A percentile compares a stretch with the other conserved stretches of the same genome.
Evolutionary conservation across 2,329 filamentous ascomycete species (phyloP).

Genomic region (Dothideomycetes sp.): DNA sequence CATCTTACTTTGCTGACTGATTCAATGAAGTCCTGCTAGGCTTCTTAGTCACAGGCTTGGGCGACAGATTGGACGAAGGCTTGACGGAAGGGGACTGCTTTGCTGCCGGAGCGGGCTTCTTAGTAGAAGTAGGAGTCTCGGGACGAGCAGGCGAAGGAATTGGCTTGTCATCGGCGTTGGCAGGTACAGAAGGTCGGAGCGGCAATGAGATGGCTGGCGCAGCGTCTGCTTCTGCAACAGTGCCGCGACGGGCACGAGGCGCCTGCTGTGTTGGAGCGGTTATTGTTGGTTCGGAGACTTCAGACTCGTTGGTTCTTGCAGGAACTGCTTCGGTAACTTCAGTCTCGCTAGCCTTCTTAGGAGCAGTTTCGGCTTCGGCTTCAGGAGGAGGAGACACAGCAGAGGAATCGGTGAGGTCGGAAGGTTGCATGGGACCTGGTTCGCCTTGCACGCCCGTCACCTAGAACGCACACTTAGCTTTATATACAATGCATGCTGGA

Average conservation of each 20-base stretch:
- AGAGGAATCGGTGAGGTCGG: constrained; percentile 17
- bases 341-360: too few species aligned
- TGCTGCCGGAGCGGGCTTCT: constrained; percentile 19
- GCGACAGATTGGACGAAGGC: constrained; percentile 11
- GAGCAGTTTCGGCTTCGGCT: neutral
- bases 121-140: constrained; percentile 15
- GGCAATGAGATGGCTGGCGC: constrained; percentile 1
- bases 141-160: constrained; percentile 1
- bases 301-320: neutral
- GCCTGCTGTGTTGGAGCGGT: constrained; percentile 9
- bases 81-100: constrained; percentile 13
- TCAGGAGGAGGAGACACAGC: constrained; percentile 8
- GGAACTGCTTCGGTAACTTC: too few species aligned
- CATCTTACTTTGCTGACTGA: constrained; percentile 26
- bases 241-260: constrained; percentile 13
- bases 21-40: constrained; percentile 26
- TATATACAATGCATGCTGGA: neutral
- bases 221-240: constrained; percentile 5
- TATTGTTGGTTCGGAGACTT: neutral
- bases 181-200: constrained; percentile 4
- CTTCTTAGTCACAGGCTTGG: constrained; percentile 8
- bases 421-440: constrained; percentile 22
- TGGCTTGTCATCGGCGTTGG: neutral
- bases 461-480: constrained; percentile 7
- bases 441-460: constrained; percentile 34